Conservation (phyloP, 371 early-diverging fungal genomes). For the Mortierella sp. region DNA sequence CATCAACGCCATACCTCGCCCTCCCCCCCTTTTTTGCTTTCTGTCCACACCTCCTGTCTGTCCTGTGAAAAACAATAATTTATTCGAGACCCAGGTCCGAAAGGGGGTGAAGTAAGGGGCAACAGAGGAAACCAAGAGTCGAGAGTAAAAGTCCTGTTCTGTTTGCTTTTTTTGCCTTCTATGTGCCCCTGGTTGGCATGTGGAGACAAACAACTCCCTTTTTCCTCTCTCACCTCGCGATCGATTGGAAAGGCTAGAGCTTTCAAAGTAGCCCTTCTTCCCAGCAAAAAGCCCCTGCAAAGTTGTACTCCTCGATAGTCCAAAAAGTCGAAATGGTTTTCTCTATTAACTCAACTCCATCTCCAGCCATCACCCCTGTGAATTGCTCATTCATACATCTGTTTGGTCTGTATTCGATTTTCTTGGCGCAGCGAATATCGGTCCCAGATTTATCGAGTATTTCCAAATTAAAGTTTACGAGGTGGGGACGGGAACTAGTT, state of each 20-base stretch:
- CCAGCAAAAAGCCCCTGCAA: not conserved
- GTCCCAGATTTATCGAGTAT: too few relatives aligned
- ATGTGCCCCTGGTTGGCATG: not conserved
- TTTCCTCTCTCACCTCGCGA: not conserved
- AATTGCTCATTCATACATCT: too few relatives aligned
- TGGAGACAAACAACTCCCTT: not conserved
- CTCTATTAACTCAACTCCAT: not conserved
- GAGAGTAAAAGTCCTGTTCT: not conserved
- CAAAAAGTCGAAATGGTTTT: not conserved
- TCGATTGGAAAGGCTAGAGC: not conserved
- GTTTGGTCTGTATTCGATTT: too few relatives aligned
- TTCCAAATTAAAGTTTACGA: too few relatives aligned
- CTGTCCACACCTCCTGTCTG: not conserved
- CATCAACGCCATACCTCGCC: not conserved
- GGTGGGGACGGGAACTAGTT: too few relatives aligned
- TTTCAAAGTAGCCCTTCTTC: not conserved
- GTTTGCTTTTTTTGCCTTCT: not conserved
- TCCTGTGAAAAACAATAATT: constrained; percentile 13
- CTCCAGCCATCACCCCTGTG: not conserved
- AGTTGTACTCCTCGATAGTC: not conserved
- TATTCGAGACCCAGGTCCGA: not conserved
- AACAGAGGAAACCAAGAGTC: not conserved
- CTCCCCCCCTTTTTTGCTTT: not conserved
- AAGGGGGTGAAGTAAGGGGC: not conserved
- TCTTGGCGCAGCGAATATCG: too few relatives aligned